A percentile compares a stretch with the other conserved stretches of the same genome.
Evolutionary conservation across 2,329 filamentous ascomycete genomes (phyloP).

Genomic region (Cladorrhinum sp.): DNA sequence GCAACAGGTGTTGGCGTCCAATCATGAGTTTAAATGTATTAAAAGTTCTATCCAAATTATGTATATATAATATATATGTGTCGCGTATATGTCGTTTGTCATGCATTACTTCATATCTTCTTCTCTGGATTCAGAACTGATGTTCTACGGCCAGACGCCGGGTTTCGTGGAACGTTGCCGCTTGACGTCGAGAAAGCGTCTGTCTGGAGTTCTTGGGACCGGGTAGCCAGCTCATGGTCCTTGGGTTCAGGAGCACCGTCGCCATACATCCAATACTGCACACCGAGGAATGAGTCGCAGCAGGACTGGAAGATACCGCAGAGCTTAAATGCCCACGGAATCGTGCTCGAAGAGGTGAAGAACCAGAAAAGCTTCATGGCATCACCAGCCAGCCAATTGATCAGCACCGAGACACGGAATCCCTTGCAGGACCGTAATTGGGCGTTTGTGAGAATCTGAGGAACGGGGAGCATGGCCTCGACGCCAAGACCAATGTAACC

Average conservation of each 20-base stretch:
- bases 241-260: slow-evolving; percentile 43
- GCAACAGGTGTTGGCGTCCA: neutral
- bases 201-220: slow-evolving; percentile 14
- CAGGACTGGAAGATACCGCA: slow-evolving; percentile 77
- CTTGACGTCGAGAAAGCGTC: slow-evolving; percentile 19
- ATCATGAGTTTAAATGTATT: slow-evolving; percentile 3
- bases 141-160: slow-evolving; percentile 18
- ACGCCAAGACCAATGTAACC: slow-evolving; percentile 74
- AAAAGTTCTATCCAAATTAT: slow-evolving; percentile 6
- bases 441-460: slow-evolving; percentile 71
- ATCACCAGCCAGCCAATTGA: slow-evolving; percentile 76
- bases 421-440: slow-evolving; percentile 69
- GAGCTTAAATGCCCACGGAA: slow-evolving; percentile 76
- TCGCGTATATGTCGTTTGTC: neutral
- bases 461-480: slow-evolving; percentile 77
- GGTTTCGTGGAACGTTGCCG: slow-evolving; percentile 2
- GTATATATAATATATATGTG: slow-evolving; percentile 2
- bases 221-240: slow-evolving; percentile 16
- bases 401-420: slow-evolving; percentile 71
- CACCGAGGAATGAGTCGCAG: slow-evolving; percentile 71
- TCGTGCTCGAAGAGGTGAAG: slow-evolving; percentile 65
- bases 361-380: slow-evolving; percentile 88
- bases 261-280: slow-evolving; percentile 72
- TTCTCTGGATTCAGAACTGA: slow-evolving; percentile 19
- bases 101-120: slow-evolving; percentile 18